These are phyloP conservation scores for Hypholoma fasciculare DNA, from an alignment of 768 basidiomycete species.

Conservation along the genomic window DNA sequence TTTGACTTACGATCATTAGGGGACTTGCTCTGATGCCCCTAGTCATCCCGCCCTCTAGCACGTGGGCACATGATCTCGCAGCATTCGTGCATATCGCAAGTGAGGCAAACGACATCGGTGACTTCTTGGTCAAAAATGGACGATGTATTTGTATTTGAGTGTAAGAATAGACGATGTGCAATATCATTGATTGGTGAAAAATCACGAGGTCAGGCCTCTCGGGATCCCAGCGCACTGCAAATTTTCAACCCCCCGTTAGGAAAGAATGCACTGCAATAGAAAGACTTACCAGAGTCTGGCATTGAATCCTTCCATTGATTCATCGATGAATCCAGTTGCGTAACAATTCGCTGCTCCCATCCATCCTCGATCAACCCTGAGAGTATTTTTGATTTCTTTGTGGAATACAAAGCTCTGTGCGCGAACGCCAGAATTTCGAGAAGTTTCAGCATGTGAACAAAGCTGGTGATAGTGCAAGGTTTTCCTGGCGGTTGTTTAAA, in stretches of 20 bases:
- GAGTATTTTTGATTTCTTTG: slow-evolving; percentile 20
- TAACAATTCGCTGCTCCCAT: slow-evolving; percentile 50
- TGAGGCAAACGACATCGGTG: slow-evolving; percentile 48
- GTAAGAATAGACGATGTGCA: slow-evolving; percentile 44
- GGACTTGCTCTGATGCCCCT: slow-evolving; percentile 14
- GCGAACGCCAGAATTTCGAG: slow-evolving; percentile 64
- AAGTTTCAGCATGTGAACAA: slow-evolving; percentile 54
- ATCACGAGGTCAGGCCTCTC: slow-evolving; percentile 25
- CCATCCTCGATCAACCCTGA: background rate
- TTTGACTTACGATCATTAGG: background rate
- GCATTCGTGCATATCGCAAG: slow-evolving; percentile 71
- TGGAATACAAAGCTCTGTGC: background rate
- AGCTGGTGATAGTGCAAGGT: slow-evolving; percentile 53
- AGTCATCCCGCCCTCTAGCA: slow-evolving; percentile 54
- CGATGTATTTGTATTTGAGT: slow-evolving; percentile 69
- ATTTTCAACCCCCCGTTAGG: background rate
- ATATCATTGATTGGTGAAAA: slow-evolving; percentile 51
- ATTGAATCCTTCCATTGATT: slow-evolving; percentile 61
- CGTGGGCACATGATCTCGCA: slow-evolving; percentile 70
- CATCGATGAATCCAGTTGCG: slow-evolving; percentile 63
- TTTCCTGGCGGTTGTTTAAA: slow-evolving; percentile 67
- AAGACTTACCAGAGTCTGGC: slow-evolving; percentile 41
- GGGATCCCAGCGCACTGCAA: slow-evolving; percentile 20
- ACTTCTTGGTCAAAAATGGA: slow-evolving; percentile 48
- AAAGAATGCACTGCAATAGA: background rate